A percentile compares a stretch with the other conserved stretches of the same genome.
These are phyloP conservation scores for Aristolochia contorta DNA, from an alignment of 164 flowering plant species.

Conservation along the genomic window DNA sequence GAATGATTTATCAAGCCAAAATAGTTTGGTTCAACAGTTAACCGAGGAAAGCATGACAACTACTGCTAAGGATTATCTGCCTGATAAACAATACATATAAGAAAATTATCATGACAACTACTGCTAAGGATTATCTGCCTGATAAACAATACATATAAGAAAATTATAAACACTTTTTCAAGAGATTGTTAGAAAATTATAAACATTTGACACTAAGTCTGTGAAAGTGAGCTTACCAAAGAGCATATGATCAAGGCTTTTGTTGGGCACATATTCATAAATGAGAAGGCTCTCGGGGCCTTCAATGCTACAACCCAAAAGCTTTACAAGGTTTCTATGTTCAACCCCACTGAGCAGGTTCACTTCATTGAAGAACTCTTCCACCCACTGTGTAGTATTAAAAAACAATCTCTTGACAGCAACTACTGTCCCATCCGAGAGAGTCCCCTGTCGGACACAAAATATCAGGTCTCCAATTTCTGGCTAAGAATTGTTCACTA, in stretches of 20 bases:
- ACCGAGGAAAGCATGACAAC: too few relatives aligned
- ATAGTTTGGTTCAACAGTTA: too few relatives aligned
- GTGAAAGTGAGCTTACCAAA: constrained; percentile 31
- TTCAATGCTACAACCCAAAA: constrained; percentile 68
- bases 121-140: too few relatives aligned
- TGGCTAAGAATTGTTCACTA: not conserved
- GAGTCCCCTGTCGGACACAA: constrained; percentile 39
- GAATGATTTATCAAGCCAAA: too few relatives aligned
- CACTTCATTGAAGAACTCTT: constrained; percentile 72
- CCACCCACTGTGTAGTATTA: constrained; percentile 62
- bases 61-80: too few relatives aligned
- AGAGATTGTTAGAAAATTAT: too few relatives aligned
- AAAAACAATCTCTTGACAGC: constrained; percentile 76
- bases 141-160: too few relatives aligned
- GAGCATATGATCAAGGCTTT: constrained; percentile 62
- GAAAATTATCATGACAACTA: too few relatives aligned
- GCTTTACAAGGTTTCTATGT: constrained; percentile 61
- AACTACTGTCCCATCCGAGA: constrained; percentile 69
- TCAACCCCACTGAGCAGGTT: constrained; percentile 58
- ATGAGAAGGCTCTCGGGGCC: constrained; percentile 81
- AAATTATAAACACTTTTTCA: too few relatives aligned
- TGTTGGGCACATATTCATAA: constrained; percentile 56
- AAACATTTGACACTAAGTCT: too few relatives aligned
- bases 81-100: too few relatives aligned
- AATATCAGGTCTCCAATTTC: not conserved